Evolutionary conservation across 1,139 yeast species (phyloP).

Genomic region (Geotrichum restrictum): DNA sequence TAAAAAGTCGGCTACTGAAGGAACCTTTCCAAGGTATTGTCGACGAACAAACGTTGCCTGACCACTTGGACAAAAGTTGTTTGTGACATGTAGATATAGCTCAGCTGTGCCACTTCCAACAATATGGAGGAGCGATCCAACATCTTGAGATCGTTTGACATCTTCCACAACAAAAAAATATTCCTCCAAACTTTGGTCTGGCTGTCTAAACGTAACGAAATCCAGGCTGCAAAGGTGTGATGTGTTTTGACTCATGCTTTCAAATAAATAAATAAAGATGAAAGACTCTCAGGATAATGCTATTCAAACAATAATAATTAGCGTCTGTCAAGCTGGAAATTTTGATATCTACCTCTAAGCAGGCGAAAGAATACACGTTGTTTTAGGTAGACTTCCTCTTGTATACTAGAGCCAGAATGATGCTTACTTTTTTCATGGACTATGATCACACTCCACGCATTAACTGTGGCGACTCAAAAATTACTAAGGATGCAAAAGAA

Average conservation of each 20-base stretch:
- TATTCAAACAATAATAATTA: no score
- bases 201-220: slow-evolving; percentile 13
- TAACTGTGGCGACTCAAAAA: no score
- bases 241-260: background rate
- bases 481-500: no score
- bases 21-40: slow-evolving; percentile 14
- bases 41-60: slow-evolving; percentile 12
- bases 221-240: slow-evolving; percentile 7
- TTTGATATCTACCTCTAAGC: no score
- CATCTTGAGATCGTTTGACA: slow-evolving; percentile 10
- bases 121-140: slow-evolving; percentile 19
- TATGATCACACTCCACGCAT: no score
- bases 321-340: no score
- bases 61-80: slow-evolving; percentile 13
- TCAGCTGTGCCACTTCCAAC: slow-evolving; percentile 20
- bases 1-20: slow-evolving; percentile 14
- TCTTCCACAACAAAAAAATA: slow-evolving; percentile 19
- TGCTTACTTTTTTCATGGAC: no score
- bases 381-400: no score
- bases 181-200: slow-evolving; percentile 12
- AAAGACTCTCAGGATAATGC: no score
- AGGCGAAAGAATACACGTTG: no score
- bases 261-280: background rate
- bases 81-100: slow-evolving; percentile 13
- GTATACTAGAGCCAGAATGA: no score